A percentile compares a stretch with the other conserved stretches of the same genome.
phyloP scores from a whole-genome alignment of 163 green algal genomes.

The Volvox carteri region DNA sequence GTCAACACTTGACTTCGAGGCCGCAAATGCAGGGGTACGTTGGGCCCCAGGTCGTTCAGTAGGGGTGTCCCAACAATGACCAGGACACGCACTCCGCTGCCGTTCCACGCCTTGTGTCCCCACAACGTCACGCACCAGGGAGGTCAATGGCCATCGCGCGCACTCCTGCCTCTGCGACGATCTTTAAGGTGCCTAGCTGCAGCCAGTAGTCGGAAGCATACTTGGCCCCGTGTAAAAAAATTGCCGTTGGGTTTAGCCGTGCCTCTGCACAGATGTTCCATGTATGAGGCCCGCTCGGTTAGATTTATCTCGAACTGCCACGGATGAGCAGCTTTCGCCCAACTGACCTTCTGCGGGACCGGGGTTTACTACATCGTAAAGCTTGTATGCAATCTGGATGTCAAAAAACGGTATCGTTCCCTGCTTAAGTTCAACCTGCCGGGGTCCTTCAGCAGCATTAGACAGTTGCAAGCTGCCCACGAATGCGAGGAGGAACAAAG shows the following conservation, averaged over 20 bases:
- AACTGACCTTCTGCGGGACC: slow-evolving; percentile 19
- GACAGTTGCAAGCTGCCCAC: slow-evolving; percentile 6
- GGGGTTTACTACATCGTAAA: slow-evolving; percentile 51
- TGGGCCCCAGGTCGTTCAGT: no score
- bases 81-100: no score
- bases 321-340: not conserved
- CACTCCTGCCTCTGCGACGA: slow-evolving; percentile 23
- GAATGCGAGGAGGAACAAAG: not conserved
- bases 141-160: slow-evolving; percentile 57
- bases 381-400: slow-evolving; percentile 56
- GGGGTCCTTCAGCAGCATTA: not conserved
- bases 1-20: no score
- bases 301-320: no score
- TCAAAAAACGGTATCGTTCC: slow-evolving; percentile 56
- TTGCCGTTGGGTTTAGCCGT: slow-evolving; percentile 26
- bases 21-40: no score
- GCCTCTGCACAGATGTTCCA: not conserved
- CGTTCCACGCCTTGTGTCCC: no score
- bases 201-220: slow-evolving; percentile 54
- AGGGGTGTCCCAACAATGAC: no score
- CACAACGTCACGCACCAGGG: slow-evolving; percentile 48
- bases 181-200: slow-evolving; percentile 51
- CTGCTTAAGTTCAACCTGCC: slow-evolving; percentile 1
- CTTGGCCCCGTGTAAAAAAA: slow-evolving; percentile 62
- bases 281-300: no score